Conservation (phyloP, 2,329 filamentous ascomycete genomes). For the Diaporthe sp. region DNA sequence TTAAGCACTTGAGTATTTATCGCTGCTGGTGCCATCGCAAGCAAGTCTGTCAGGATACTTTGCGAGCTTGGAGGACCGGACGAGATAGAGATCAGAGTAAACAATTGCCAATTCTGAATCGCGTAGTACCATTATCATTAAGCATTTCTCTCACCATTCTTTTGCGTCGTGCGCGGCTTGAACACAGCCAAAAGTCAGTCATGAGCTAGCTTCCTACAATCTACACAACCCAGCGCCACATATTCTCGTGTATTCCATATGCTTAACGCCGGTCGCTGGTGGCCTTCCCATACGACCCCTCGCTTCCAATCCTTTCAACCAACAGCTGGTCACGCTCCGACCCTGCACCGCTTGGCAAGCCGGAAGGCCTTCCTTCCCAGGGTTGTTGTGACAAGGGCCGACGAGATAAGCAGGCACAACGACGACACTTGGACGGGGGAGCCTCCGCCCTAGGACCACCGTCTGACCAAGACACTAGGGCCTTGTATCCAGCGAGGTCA, state of each 20-base stretch:
- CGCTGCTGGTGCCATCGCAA: too few species aligned
- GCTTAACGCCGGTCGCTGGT: neutral
- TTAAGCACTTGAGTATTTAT: too few species aligned
- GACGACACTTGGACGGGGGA: neutral
- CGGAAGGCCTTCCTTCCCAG: neutral
- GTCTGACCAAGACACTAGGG: neutral
- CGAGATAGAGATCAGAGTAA: neutral
- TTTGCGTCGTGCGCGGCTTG: neutral
- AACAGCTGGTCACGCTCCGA: neutral
- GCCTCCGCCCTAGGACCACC: neutral
- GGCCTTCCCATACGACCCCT: neutral
- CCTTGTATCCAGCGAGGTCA: neutral
- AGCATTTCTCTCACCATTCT: neutral
- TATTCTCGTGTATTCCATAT: neutral
- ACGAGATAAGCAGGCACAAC: neutral
- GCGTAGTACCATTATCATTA: conserved; percentile 2
- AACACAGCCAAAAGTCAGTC: neutral
- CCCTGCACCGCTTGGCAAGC: neutral
- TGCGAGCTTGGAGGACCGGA: neutral
- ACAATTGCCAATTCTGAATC: neutral
- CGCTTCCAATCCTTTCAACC: neutral
- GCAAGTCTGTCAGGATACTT: neutral
- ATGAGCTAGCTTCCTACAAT: neutral
- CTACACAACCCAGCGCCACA: neutral
- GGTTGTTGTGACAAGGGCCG: neutral